Percentiles rank a stretch among this genome's conserved stretches.
Conservation (phyloP, 257 asterid species). For the Ophiorrhiza pumila region DNA sequence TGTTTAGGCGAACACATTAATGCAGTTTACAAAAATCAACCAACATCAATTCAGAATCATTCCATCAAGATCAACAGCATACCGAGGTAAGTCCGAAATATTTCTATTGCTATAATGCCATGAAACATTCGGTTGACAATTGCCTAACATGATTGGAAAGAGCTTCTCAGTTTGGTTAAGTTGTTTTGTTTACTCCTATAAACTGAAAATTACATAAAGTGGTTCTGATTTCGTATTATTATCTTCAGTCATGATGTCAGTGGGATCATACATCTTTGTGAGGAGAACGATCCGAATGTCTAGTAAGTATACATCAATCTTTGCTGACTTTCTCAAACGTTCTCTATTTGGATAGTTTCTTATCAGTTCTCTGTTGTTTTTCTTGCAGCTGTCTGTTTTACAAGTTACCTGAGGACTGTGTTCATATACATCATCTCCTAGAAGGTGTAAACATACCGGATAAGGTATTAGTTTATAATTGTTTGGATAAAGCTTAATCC, state of each 20-base stretch:
- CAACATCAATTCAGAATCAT: neutral
- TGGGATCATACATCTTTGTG: slow-evolving; percentile 3
- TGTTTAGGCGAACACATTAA: neutral
- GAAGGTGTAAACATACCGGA: slow-evolving; percentile 18
- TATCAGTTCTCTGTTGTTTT: neutral
- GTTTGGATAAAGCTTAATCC: neutral
- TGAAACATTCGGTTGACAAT: too few relatives aligned
- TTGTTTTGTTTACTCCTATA: too few relatives aligned
- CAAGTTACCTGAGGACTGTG: neutral
- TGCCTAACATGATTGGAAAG: too few relatives aligned
- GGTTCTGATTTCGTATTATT: too few relatives aligned
- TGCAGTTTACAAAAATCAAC: neutral
- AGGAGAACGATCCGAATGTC: slow-evolving; percentile 1
- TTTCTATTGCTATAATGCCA: neutral
- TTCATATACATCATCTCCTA: neutral
- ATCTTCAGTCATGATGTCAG: slow-evolving; percentile 3
- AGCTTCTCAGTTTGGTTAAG: too few relatives aligned
- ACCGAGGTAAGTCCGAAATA: neutral
- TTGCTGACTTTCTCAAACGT: too few relatives aligned
- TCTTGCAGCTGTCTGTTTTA: slow-evolving; percentile 9
- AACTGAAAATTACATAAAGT: too few relatives aligned
- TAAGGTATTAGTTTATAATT: neutral
- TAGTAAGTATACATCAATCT: slow-evolving; percentile 8
- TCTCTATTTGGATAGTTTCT: too few relatives aligned
- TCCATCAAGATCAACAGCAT: neutral